Evolutionary conservation across 208 protist species (phyloP).

Genomic region (Herpetomonas muscarum): DNA sequence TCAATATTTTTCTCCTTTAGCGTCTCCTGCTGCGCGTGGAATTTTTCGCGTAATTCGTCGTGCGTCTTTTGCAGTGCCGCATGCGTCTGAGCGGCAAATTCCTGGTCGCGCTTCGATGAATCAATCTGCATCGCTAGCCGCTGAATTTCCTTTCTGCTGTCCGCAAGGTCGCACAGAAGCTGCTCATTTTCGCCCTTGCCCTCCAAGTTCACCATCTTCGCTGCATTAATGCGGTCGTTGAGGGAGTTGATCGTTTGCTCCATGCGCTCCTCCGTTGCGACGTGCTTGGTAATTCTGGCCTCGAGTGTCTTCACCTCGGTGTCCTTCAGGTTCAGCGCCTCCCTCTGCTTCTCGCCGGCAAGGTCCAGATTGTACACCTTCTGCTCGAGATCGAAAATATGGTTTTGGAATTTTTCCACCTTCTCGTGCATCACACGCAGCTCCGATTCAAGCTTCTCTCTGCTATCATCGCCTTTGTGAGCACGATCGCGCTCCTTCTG

Average conservation of each 20-base stretch:
- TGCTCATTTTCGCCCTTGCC: conserved; percentile 59
- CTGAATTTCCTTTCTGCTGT: conserved; percentile 50
- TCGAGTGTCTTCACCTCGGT: conserved; percentile 62
- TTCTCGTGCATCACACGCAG: conserved; percentile 29
- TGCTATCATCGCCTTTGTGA: conserved; percentile 17
- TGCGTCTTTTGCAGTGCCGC: conserved; percentile 42
- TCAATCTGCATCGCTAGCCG: conserved; percentile 45
- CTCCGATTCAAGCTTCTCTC: conserved; percentile 31
- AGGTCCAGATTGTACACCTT: conserved; percentile 64
- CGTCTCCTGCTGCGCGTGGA: conserved; percentile 35
- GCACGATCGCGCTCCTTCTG: conserved; percentile 29
- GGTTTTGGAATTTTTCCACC: conserved; percentile 53
- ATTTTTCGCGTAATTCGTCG: conserved; percentile 49
- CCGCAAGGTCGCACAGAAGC: conserved; percentile 48
- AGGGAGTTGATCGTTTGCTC: conserved; percentile 62
- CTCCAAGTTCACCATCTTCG: conserved; percentile 62
- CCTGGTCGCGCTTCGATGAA: conserved; percentile 40
- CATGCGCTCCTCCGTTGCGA: conserved; percentile 51
- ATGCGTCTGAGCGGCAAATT: conserved; percentile 37
- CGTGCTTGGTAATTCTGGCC: conserved; percentile 35
- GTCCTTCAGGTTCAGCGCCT: conserved; percentile 65
- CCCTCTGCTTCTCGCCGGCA: conserved; percentile 58
- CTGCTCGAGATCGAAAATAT: conserved; percentile 60
- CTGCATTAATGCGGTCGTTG: conserved; percentile 65
- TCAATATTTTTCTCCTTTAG: conserved; percentile 61